Base-by-base conservation (phyloP, 208 protist species). In the Plasmodiophora brassicae region DNA sequence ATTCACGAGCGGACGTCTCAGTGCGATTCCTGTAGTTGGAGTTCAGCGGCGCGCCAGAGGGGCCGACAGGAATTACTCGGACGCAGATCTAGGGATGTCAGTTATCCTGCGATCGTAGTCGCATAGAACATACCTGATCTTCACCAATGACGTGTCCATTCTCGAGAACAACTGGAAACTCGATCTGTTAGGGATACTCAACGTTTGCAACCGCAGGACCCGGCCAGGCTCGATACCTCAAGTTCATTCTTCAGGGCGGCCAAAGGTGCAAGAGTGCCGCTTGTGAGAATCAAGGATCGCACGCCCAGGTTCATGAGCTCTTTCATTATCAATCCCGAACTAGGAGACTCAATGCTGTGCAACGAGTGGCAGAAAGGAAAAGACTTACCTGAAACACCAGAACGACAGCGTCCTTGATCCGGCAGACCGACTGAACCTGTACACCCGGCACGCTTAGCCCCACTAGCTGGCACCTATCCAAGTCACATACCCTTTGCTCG, bases 381-480 rank as follows among this genome's bases (percentile, higher is more conserved):
- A 5, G 20, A 32, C n/a, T 78, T 36, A 78, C 65, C 65, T 78
- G 65, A 78, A 78, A 38, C 65, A 78, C 65, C 65, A 78, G 41
- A 38, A 78, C 65, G 65, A 78, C 41, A 78, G 41, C 5, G 65
- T 78, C 41, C n/a, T 32, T 38, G 5, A 32, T 44, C 5, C n/a
- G 20, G 65, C n/a, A 5, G 65, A 5, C n/a, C 65, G 65, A 32
- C 65, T 78, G n/a, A 78, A 78, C 14, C 65, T 78, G n/a, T 78
- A n/a, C 5, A 38, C n/a, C n/a, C n/a, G n/a, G n/a, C n/a, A n/a
- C n/a, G n/a, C n/a, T n/a, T n/a, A n/a, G n/a, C n/a, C n/a, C n/a
- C n/a, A n/a, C n/a, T n/a, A n/a, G n/a, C n/a, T n/a, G n/a, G n/a
- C n/a, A n/a, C n/a, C n/a, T n/a, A n/a, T n/a, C n/a, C n/a, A n/a